A percentile compares a stretch with the other conserved stretches of the same genome.
phyloP scores from a whole-genome alignment of 306 rosid species.

The Prinsepia uniflora region DNA sequence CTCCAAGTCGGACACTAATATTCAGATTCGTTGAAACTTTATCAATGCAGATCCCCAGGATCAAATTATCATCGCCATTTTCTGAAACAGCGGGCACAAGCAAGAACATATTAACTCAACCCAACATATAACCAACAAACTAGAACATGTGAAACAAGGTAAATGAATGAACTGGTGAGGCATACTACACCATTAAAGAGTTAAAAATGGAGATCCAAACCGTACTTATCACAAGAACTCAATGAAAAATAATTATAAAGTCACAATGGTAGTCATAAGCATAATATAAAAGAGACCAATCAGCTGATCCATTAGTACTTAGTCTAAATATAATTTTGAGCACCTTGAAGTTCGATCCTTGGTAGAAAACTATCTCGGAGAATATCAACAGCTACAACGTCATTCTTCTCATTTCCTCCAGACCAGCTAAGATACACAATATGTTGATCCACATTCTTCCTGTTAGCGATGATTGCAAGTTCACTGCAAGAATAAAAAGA shows the following conservation, averaged over 20 bases:
- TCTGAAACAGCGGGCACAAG: slow-evolving; percentile 43
- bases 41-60: slow-evolving; percentile 71
- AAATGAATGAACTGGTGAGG: not conserved
- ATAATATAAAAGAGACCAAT: not conserved
- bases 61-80: slow-evolving; percentile 78
- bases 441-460: slow-evolving; percentile 63
- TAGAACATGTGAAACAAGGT: not conserved
- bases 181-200: not conserved
- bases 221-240: not conserved
- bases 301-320: not conserved
- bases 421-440: slow-evolving; percentile 68
- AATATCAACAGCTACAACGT: slow-evolving; percentile 57
- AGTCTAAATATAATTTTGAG: slow-evolving; percentile 13
- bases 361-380: slow-evolving; percentile 65
- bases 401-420: slow-evolving; percentile 44
- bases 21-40: slow-evolving; percentile 53
- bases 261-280: not conserved
- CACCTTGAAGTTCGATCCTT: slow-evolving; percentile 93
- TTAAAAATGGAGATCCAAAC: not conserved
- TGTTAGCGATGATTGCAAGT: slow-evolving; percentile 69
- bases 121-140: slow-evolving; percentile 10
- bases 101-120: slow-evolving; percentile 9
- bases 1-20: slow-evolving; percentile 51
- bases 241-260: not conserved
- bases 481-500: slow-evolving; percentile 41